phyloP scores from a whole-genome alignment of 306 rosid genomes.

The Dicorynia guianensis region DNA sequence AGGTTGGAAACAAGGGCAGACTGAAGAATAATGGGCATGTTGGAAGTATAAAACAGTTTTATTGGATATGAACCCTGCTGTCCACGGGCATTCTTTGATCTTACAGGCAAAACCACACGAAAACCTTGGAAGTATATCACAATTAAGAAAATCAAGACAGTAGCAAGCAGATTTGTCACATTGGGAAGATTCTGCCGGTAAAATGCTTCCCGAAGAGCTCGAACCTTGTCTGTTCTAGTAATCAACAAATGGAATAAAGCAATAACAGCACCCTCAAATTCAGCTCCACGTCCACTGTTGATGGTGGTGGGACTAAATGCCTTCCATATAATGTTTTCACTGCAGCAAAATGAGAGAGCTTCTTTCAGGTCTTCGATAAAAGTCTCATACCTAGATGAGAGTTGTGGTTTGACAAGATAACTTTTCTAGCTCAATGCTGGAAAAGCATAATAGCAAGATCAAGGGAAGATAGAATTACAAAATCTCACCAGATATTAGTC shows the following conservation, averaged over 20 bases:
- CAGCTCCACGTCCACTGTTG: slow-evolving; percentile 65
- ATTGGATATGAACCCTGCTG: slow-evolving; percentile 66
- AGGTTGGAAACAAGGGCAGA: slow-evolving; percentile 65
- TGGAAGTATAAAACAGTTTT: slow-evolving; percentile 67
- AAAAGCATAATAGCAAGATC: neutral
- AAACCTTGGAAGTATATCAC: slow-evolving; percentile 70
- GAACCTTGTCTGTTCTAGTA: slow-evolving; percentile 58
- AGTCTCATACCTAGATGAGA: neutral
- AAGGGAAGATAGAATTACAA: neutral
- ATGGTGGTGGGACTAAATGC: slow-evolving; percentile 71
- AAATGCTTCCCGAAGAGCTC: slow-evolving; percentile 67
- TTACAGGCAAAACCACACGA: slow-evolving; percentile 62
- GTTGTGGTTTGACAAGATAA: neutral
- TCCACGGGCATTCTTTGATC: slow-evolving; percentile 67
- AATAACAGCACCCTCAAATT: slow-evolving; percentile 70
- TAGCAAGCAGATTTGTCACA: slow-evolving; percentile 64
- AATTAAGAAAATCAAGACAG: slow-evolving; percentile 60
- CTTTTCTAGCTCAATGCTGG: neutral
- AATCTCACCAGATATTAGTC: slow-evolving; percentile 73
- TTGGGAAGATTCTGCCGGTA: slow-evolving; percentile 69
- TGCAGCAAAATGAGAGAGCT: slow-evolving; percentile 31
- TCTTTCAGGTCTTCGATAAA: neutral
- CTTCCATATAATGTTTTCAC: slow-evolving; percentile 68
- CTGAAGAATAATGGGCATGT: slow-evolving; percentile 72
- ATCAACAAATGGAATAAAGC: slow-evolving; percentile 61